phyloP scores from a whole-genome alignment of 2,329 filamentous ascomycete genomes.

The Sporothrix dimorphospora region DNA sequence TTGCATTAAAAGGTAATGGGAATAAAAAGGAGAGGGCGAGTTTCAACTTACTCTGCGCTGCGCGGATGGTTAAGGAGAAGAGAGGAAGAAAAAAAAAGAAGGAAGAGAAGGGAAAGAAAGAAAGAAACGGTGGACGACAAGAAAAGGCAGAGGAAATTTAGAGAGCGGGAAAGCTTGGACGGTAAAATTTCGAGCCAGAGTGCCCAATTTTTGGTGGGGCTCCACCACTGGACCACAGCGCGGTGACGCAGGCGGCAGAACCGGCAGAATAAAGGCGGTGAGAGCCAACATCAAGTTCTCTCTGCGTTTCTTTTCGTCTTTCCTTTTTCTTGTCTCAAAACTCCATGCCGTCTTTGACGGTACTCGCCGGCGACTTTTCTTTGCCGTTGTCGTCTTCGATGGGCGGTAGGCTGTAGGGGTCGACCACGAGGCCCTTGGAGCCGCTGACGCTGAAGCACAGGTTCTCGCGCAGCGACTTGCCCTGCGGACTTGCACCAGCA shows the following conservation, averaged over 20 bases:
- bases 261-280: conserved; percentile 33
- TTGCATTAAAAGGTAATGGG: conserved; percentile 16
- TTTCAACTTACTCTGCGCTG: conserved; percentile 28
- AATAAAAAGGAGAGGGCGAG: not conserved
- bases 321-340: conserved; percentile 55
- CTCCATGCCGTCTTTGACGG: conserved; percentile 71
- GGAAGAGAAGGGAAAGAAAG: not conserved
- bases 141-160: conserved; percentile 24
- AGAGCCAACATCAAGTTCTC: not conserved
- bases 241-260: not conserved
- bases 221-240: not conserved
- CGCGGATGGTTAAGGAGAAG: not conserved
- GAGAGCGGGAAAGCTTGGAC: conserved; percentile 23
- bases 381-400: conserved; percentile 69
- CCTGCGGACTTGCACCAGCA: conserved; percentile 70
- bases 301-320: too few relatives aligned
- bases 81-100: conserved; percentile 20
- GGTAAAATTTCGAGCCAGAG: conserved; percentile 19
- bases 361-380: conserved; percentile 50
- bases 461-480: conserved; percentile 74
- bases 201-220: conserved; percentile 19
- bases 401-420: conserved; percentile 86
- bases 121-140: conserved; percentile 12
- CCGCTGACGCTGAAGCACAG: conserved; percentile 88
- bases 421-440: conserved; percentile 77